A percentile compares a stretch with the other conserved stretches of the same genome.
Evolutionary conservation across 2,329 filamentous ascomycete species (phyloP).

Genomic region (Diaporthe humulicola): DNA sequence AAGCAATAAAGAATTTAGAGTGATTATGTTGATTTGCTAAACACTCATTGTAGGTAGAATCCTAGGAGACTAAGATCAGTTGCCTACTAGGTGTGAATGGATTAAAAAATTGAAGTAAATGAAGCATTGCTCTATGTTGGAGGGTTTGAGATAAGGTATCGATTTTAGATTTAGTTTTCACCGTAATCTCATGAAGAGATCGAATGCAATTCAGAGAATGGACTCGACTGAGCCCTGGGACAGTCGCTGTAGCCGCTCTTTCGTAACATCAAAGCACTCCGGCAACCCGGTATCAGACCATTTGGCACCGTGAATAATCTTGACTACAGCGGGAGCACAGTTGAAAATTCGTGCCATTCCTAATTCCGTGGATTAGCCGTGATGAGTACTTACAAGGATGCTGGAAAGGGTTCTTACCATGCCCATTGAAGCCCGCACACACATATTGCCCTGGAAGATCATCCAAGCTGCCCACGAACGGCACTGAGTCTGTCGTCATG

Average conservation of each 20-base stretch:
- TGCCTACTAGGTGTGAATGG: too few species aligned
- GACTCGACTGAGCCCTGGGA: constrained; percentile 32
- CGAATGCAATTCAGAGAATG: constrained; percentile 4
- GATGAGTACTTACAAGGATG: not conserved
- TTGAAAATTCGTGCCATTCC: constrained; percentile 60
- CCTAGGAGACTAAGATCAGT: too few species aligned
- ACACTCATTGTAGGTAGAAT: too few species aligned
- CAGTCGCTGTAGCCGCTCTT: constrained; percentile 26
- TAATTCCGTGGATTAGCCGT: constrained; percentile 5
- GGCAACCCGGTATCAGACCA: constrained; percentile 53
- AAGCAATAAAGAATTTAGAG: too few species aligned
- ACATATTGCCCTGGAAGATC: constrained; percentile 59
- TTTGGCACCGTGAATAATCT: constrained; percentile 53
- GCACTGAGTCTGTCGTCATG: constrained; percentile 61
- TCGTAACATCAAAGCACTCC: constrained; percentile 34
- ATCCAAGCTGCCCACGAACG: constrained; percentile 58
- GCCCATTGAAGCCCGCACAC: constrained; percentile 64
- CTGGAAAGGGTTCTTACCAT: constrained; percentile 50
- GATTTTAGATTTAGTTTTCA: not conserved
- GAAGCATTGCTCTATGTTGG: constrained; percentile 42
- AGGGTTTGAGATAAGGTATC: not conserved
- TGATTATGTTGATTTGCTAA: too few species aligned
- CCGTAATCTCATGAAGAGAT: too few species aligned
- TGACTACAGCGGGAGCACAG: constrained; percentile 58
- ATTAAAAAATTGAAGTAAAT: too few species aligned